A percentile compares a stretch with the other conserved stretches of the same genome.
phyloP scores from a whole-genome alignment of 1,284 basidiomycete species.

The Acaromyces ingoldii region DNA sequence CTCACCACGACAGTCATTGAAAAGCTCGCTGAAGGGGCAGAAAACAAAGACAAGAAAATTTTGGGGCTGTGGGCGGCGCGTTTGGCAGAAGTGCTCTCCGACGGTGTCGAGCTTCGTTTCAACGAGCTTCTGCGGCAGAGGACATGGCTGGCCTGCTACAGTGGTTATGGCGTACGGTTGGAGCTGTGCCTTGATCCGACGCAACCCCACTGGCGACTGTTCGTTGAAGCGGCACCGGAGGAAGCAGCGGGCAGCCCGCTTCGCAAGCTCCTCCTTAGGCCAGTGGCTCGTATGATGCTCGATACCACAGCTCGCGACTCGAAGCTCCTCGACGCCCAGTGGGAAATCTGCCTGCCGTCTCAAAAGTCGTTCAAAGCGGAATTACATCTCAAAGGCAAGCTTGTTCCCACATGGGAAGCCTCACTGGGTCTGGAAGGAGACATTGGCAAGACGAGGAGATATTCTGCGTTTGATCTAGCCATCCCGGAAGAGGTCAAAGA shows the following conservation, averaged over 20 bases:
- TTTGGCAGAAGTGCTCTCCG: constrained; percentile 61
- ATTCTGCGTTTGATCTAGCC: constrained; percentile 63
- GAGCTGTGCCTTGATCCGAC: constrained; percentile 72
- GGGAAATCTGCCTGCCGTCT: constrained; percentile 77
- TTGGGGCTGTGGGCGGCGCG: constrained; percentile 69
- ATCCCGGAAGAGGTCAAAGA: constrained; percentile 53
- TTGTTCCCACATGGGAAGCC: constrained; percentile 78
- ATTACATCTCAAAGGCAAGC: constrained; percentile 65
- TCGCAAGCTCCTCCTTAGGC: constrained; percentile 67
- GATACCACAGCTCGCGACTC: constrained; percentile 29
- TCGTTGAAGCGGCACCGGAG: constrained; percentile 61
- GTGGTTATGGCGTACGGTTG: constrained; percentile 65
- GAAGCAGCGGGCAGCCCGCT: constrained; percentile 76
- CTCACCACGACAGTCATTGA: constrained; percentile 58
- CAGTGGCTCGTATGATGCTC: constrained; percentile 69
- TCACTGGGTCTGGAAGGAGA: constrained; percentile 71
- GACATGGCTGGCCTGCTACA: constrained; percentile 76
- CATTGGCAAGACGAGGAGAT: constrained; percentile 65
- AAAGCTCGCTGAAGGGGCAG: constrained; percentile 53
- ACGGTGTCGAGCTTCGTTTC: constrained; percentile 49
- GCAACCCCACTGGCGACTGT: constrained; percentile 75
- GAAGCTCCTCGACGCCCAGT: constrained; percentile 64
- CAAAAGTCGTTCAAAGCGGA: constrained; percentile 59
- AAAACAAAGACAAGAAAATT: constrained; percentile 52
- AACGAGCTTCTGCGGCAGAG: constrained; percentile 60